Evolutionary conservation across 495 filamentous ascomycete genomes (phyloP).

Genomic region (Durotheca rogersii): DNA sequence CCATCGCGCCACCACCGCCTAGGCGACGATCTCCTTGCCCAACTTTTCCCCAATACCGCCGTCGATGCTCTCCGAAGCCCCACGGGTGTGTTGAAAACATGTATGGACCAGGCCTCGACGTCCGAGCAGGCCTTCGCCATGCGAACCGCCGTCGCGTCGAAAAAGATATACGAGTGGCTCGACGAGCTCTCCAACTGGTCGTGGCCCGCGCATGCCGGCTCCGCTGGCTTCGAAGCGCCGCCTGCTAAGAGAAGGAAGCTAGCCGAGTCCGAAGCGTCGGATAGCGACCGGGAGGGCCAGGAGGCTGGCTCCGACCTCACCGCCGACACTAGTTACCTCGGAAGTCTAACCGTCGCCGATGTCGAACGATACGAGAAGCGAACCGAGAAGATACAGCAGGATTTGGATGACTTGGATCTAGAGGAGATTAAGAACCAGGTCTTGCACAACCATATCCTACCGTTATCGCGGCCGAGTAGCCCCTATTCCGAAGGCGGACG

Average conservation of each 20-base stretch:
- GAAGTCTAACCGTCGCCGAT: slow-evolving; percentile 62
- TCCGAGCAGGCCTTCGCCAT: slow-evolving; percentile 71
- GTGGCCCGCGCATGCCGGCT: slow-evolving; percentile 63
- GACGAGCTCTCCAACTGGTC: slow-evolving; percentile 73
- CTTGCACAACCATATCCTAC: slow-evolving; percentile 71
- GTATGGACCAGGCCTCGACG: slow-evolving; percentile 65
- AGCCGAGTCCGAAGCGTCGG: slow-evolving; percentile 16
- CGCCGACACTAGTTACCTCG: slow-evolving; percentile 57
- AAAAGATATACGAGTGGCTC: slow-evolving; percentile 74
- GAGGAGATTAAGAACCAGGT: slow-evolving; percentile 91
- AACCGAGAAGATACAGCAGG: slow-evolving; percentile 73
- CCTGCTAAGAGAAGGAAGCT: slow-evolving; percentile 43
- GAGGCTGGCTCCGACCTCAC: slow-evolving; percentile 9
- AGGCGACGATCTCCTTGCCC: slow-evolving; percentile 47
- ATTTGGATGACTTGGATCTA: slow-evolving; percentile 76
- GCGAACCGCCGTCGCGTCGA: slow-evolving; percentile 69
- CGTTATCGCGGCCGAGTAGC: slow-evolving; percentile 51
- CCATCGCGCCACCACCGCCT: slow-evolving; percentile 37
- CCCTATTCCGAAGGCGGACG: slow-evolving; percentile 50
- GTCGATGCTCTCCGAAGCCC: slow-evolving; percentile 51
- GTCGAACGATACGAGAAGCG: slow-evolving; percentile 69
- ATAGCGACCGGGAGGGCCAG: slow-evolving; percentile 6
- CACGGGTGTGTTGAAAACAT: slow-evolving; percentile 57
- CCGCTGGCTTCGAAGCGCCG: slow-evolving; percentile 57
- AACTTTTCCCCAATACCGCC: slow-evolving; percentile 44